Base-by-base conservation (phyloP, 2,329 filamentous ascomycete species). In the Fusarium sp. region DNA sequence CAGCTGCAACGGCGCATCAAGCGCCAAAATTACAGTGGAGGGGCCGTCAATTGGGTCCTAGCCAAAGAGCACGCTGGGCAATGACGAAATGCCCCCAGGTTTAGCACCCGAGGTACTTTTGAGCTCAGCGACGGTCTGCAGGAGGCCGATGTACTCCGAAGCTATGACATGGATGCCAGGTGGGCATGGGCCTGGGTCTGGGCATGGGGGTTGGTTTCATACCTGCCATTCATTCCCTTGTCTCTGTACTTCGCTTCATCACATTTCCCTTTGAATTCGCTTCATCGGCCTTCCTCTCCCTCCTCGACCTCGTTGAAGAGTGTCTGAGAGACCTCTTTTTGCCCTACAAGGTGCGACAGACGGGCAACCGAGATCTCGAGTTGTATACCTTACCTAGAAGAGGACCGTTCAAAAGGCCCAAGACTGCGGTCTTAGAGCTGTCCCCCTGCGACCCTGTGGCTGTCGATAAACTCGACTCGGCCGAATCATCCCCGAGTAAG, bases 71-170 rank as follows among this genome's bases (percentile, higher is more conserved):
- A 23, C 9, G 44, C 44, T 54, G 58, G 31, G 36, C 63, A 34
- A 70, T 69, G 67, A 69, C 67, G 67, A 69, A 69, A 69, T 49
- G 9, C 44, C 67, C 40, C 51, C 55, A 40, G 44, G 18, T 56
- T 27, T 42, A 62, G 68, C 53, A 67, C 23, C 61, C 13, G 49
- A 44, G 40, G 62, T 56, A 64, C 60, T 50, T 64, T 42, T 49
- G 16, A 11, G 18, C 20, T 13, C 38, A 49, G 38, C 33, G 44
- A 61, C 4, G 40, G 20, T 11, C 18, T 46, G 51, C 38, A 62
- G 61, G 54, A 51, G 9, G 42, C 58, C 40, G 27, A 55, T 44
- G 65, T 64, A 67, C 50, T 50, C 49, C 31, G 38, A 49, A 62
- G 50, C 50, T 25, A 40, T 44, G 56, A 46, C 51, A 23, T 23